Evolutionary conservation across 768 basidiomycete species (phyloP).

Genomic region (Lactarius hengduanensis): DNA sequence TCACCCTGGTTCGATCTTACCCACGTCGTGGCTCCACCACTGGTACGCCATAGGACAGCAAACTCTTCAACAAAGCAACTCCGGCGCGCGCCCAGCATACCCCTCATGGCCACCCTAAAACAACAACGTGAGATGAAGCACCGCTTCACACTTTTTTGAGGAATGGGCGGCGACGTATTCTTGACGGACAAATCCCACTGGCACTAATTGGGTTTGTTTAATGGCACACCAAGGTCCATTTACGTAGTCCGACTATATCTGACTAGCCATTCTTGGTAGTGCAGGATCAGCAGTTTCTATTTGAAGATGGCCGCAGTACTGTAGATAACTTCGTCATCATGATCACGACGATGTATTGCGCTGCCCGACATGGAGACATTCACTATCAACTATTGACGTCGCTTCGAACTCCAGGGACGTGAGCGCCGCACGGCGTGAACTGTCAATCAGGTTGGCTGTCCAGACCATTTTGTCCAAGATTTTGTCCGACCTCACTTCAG

Average conservation of each 20-base stretch:
- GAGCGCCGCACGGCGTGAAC: not conserved
- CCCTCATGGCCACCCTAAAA: not conserved
- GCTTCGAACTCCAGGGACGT: not conserved
- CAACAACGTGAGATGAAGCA: not conserved
- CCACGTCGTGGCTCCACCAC: not conserved
- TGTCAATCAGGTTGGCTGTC: not conserved
- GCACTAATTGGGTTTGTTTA: not conserved
- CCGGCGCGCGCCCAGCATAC: not conserved
- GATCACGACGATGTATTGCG: not conserved
- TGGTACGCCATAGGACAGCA: not conserved
- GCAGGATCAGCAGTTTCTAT: not conserved
- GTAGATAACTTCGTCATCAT: no score
- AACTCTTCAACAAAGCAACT: not conserved
- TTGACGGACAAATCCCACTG: not conserved
- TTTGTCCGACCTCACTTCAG: not conserved
- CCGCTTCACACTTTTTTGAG: not conserved
- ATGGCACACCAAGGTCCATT: not conserved
- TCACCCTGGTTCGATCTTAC: not conserved
- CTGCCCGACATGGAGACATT: not conserved
- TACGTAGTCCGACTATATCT: not conserved
- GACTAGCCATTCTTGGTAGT: not conserved
- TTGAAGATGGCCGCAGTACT: no score
- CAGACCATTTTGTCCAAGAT: not conserved
- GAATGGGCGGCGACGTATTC: not conserved
- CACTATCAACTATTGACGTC: not conserved